Evolutionary conservation across 2,329 filamentous ascomycete species (phyloP).

Genomic region (Fusarium sp.): DNA sequence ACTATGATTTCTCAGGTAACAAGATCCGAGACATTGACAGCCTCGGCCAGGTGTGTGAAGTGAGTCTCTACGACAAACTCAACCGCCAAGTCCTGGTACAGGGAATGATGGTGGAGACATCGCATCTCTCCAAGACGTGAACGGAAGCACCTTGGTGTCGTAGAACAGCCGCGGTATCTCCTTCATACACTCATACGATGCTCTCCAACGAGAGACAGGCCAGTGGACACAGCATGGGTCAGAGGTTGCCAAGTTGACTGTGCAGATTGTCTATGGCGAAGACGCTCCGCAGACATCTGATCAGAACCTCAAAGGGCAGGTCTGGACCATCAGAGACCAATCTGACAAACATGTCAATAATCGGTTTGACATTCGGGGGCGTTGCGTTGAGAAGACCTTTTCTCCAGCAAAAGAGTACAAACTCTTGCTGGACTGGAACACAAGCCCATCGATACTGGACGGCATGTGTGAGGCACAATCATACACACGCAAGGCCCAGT

Average conservation of each 20-base stretch:
- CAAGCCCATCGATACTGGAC: background rate
- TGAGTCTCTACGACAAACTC: background rate
- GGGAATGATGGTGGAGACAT: background rate
- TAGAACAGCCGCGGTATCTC: background rate
- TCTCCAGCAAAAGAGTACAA: background rate
- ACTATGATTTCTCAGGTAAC: background rate
- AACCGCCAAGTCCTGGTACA: background rate
- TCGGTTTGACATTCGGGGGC: background rate
- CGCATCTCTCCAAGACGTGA: background rate
- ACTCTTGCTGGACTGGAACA: background rate
- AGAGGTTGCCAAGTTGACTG: background rate
- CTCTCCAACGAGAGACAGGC: background rate
- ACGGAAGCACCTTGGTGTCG: background rate
- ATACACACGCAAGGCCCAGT: background rate
- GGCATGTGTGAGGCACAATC: background rate
- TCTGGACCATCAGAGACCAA: background rate
- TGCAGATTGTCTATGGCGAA: background rate
- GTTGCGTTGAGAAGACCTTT: background rate
- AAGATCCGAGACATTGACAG: background rate
- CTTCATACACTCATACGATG: background rate
- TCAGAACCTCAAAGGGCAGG: background rate
- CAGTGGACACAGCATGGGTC: fast-evolving
- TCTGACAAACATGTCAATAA: background rate
- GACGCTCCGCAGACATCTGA: background rate
- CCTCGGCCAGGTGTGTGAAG: background rate